A percentile compares a stretch with the other conserved stretches of the same genome.
Conservation (phyloP, 352 stramenopile species). For the Pythium sp. region DNA sequence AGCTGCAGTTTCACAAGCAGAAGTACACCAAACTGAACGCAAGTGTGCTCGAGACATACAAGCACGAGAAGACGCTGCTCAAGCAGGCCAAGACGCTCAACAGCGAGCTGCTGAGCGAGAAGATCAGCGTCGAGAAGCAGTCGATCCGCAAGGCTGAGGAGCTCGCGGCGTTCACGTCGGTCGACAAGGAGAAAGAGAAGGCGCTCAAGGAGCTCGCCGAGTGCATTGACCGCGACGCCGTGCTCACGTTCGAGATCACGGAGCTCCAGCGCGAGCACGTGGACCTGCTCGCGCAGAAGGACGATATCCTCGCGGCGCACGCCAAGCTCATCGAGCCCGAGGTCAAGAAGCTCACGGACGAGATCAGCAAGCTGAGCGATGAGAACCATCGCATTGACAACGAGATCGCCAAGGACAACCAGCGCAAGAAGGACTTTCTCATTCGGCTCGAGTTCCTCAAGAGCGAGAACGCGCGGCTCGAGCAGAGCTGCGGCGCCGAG, state of each 20-base stretch:
- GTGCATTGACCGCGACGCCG: slow-evolving; percentile 73
- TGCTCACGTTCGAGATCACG: slow-evolving; percentile 85
- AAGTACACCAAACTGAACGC: slow-evolving; percentile 73
- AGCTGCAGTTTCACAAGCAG: slow-evolving; percentile 80
- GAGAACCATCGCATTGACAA: slow-evolving; percentile 66
- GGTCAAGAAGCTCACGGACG: slow-evolving; percentile 62
- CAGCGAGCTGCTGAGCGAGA: slow-evolving; percentile 78
- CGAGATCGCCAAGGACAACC: slow-evolving; percentile 67
- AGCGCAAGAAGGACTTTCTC: slow-evolving; percentile 64
- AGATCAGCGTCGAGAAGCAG: slow-evolving; percentile 87
- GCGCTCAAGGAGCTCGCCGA: slow-evolving; percentile 77
- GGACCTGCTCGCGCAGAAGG: slow-evolving; percentile 68
- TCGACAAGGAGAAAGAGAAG: slow-evolving; percentile 82
- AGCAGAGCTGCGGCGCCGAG: slow-evolving; percentile 39
- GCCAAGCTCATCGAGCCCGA: slow-evolving; percentile 84
- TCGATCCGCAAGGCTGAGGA: slow-evolving; percentile 82
- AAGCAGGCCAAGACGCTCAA: slow-evolving; percentile 84
- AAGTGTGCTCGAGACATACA: slow-evolving; percentile 74
- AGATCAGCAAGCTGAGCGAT: slow-evolving; percentile 63
- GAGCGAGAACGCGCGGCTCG: slow-evolving; percentile 60
- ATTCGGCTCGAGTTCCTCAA: slow-evolving; percentile 56
- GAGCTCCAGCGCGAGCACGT: slow-evolving; percentile 83
- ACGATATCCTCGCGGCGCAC: slow-evolving; percentile 74
- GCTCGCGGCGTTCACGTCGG: slow-evolving; percentile 57
- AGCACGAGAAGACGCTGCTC: slow-evolving; percentile 77